Conservation (phyloP, 176 grass and related monocot genomes). For the Carex cristatella region DNA sequence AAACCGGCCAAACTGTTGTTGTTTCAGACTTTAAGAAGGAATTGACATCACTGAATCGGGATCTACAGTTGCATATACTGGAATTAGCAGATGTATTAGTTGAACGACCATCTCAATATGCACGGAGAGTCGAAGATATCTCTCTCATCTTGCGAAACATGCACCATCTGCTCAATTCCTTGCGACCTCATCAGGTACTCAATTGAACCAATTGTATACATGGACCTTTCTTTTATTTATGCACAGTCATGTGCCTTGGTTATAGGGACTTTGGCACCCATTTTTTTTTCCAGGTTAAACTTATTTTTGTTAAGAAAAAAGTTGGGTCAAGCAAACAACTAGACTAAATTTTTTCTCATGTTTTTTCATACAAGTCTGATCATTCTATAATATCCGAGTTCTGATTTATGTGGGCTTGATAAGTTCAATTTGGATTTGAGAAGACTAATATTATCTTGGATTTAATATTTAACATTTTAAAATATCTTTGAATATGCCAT, state of each 20-base stretch:
- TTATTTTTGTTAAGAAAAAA: neutral
- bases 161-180: conserved; percentile 85
- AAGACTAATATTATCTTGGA: neutral
- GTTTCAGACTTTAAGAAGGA: conserved; percentile 82
- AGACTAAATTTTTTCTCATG: neutral
- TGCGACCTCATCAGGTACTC: conserved; percentile 76
- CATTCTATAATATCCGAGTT: neutral
- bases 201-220: neutral
- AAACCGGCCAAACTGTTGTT: conserved; percentile 13
- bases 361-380: neutral
- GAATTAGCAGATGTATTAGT: conserved; percentile 89
- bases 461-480: no score
- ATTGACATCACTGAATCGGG: conserved; percentile 80
- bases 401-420: neutral
- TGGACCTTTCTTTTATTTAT: neutral
- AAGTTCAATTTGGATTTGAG: neutral
- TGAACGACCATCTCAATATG: conserved; percentile 88
- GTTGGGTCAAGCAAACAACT: neutral
- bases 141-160: conserved; percentile 88
- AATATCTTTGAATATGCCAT: neutral
- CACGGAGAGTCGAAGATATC: conserved; percentile 83
- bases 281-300: neutral
- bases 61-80: conserved; percentile 91
- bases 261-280: neutral
- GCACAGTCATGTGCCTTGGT: neutral